Evolutionary conservation across 495 filamentous ascomycete species (phyloP).

Genomic region (Beverwykella pulmonaria): DNA sequence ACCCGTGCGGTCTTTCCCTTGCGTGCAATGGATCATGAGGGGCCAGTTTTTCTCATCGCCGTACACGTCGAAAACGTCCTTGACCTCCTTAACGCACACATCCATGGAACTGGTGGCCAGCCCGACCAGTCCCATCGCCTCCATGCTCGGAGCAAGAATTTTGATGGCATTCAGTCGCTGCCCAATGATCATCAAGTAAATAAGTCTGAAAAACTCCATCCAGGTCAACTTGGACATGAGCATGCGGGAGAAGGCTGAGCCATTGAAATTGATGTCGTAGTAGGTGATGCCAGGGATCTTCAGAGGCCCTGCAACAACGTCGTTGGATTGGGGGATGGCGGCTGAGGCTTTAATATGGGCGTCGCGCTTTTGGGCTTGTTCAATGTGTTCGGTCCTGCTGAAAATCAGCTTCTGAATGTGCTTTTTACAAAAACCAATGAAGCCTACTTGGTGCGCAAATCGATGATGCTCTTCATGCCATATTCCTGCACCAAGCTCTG

Average conservation of each 20-base stretch:
- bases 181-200: conserved; percentile 63
- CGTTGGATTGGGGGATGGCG: conserved; percentile 48
- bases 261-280: conserved; percentile 69
- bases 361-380: conserved; percentile 67
- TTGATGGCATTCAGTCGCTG: conserved; percentile 67
- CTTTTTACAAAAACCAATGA: not conserved
- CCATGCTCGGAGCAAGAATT: conserved; percentile 69
- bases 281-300: conserved; percentile 65
- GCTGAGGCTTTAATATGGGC: conserved; percentile 47
- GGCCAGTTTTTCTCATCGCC: conserved; percentile 57
- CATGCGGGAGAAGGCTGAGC: conserved; percentile 67
- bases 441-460: conserved; percentile 71
- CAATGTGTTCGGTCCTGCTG: conserved; percentile 69
- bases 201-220: conserved; percentile 62
- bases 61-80: conserved; percentile 57
- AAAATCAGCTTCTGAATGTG: not conserved
- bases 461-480: conserved; percentile 70
- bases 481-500: conserved; percentile 61
- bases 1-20: conserved; percentile 87
- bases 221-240: conserved; percentile 70
- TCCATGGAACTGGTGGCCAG: conserved; percentile 68
- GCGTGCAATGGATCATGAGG: conserved; percentile 75
- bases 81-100: conserved; percentile 64
- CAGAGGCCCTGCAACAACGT: conserved; percentile 50
- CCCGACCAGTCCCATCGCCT: conserved; percentile 65